Base-by-base conservation (phyloP, 768 basidiomycete species). In the Stropharia rugosoannulata region DNA sequence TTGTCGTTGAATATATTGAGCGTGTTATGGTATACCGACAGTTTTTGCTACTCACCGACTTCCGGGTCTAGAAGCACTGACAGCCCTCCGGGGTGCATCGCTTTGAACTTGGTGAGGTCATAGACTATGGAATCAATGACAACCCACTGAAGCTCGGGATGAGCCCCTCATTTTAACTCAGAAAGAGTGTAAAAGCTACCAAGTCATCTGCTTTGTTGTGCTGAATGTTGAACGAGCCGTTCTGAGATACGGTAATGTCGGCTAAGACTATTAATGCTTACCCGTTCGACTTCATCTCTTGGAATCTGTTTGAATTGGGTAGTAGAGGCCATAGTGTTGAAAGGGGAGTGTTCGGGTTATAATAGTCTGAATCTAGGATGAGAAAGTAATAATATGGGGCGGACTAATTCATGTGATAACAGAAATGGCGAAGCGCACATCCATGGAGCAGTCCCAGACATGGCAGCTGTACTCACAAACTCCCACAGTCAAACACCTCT, bases 41-140 rank as follows among this genome's bases (percentile, higher is more conserved):
- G n/a, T 29, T 9, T 40, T 19, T 38, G 29, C 1, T 27, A 66
- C 83, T 54, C 57, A 84, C 89, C 86, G 43, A 94, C 81, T 61
- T 91, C 91, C 6, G 78, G 72, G 64, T 90, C 86, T 22, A 85
- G 70, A 19, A 97, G 79, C 9, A 93, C 93, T 2, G 82, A 78
- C 0, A 79, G 67, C 22, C 93, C 93, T 54, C 93, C 94, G 0
- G 92, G 94, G 65, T 97, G 94, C 47, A 95, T 73, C 46, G 77
- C 78, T 62, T 81, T 81, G 75, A 98, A 95, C 62, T 79, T 83
- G 16, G 87, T 82, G 16, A 95, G 70, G 70, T 95, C 86, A 69
- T 86, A 94, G 32, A 93, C 93, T 64, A 87, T 89, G 27, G 85
- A 78, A 67, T 96, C 92, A 59, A 94, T 82, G 59, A 93, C 80